Percentiles rank a stretch among this genome's conserved stretches.
Conservation (phyloP, 2,329 filamentous ascomycete genomes). For the Fusarium sp. region DNA sequence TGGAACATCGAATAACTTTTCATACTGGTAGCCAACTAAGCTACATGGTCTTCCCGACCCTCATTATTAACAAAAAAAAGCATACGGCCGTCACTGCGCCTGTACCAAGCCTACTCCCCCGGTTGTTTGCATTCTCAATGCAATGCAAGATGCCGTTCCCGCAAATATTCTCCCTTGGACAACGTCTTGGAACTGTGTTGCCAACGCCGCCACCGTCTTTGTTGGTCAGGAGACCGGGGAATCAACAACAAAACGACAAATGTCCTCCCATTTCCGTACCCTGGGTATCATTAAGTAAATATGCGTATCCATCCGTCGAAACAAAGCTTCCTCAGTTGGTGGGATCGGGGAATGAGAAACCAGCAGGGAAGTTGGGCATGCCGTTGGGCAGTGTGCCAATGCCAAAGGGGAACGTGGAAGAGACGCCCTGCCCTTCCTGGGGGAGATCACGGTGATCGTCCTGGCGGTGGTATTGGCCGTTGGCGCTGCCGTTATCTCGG, state of each 20-base stretch:
- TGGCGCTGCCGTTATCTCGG: conserved; percentile 50
- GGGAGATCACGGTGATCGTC: conserved; percentile 42
- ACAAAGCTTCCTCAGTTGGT: conserved; percentile 33
- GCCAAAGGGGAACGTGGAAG: conserved; percentile 56
- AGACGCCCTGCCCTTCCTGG: conserved; percentile 46
- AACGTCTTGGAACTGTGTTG: conserved; percentile 16
- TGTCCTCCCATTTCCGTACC: conserved; percentile 33
- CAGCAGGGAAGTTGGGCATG: conserved; percentile 59
- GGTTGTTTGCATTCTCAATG: conserved; percentile 16
- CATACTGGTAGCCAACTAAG: conserved; percentile 17
- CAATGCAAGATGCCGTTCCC: conserved; percentile 24
- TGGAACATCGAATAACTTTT: conserved; percentile 34
- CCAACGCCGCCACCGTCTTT: conserved; percentile 33
- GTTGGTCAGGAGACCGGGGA: conserved; percentile 18
- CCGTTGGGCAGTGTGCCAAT: conserved; percentile 58
- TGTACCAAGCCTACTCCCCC: conserved; percentile 10
- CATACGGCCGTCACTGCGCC: conserved; percentile 2
- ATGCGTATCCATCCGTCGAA: conserved; percentile 11
- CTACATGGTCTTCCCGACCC: conserved; percentile 15
- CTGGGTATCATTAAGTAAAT: conserved; percentile 41
- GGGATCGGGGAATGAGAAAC: conserved; percentile 57
- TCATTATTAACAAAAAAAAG: conserved; percentile 14
- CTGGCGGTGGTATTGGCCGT: conserved; percentile 36
- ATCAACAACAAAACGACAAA: conserved; percentile 34
- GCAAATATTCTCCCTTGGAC: conserved; percentile 4